A percentile compares a stretch with the other conserved stretches of the same genome.
These are phyloP conservation scores for Neostapfia colusana DNA, from an alignment of 176 grass and related monocot genomes.

Conservation along the genomic window DNA sequence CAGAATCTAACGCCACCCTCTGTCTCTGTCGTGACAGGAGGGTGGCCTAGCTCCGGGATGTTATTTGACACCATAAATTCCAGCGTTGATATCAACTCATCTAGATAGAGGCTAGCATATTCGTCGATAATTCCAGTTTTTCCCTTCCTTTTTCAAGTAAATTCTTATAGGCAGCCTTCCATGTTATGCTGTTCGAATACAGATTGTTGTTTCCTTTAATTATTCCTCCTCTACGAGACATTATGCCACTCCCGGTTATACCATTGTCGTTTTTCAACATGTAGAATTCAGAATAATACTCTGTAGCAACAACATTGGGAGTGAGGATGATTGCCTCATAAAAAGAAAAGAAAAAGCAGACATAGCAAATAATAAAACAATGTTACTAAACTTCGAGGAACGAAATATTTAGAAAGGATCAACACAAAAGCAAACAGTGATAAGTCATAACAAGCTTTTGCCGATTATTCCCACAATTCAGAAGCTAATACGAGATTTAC, in stretches of 20 bases:
- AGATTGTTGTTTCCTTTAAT: constrained; percentile 4
- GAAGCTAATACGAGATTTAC: constrained; percentile 23
- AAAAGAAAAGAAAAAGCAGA: background rate
- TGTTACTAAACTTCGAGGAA: background rate
- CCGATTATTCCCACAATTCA: constrained; percentile 45
- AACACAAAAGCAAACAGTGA: constrained; percentile 10
- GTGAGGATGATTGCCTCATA: background rate
- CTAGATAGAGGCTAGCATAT: constrained; percentile 74
- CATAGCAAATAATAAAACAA: background rate
- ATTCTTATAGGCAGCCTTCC: constrained; percentile 38
- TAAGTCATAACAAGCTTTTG: constrained; percentile 19
- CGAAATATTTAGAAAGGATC: constrained; percentile 30
- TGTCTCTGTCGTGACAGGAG: constrained; percentile 28
- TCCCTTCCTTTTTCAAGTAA: constrained; percentile 32
- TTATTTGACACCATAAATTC: constrained; percentile 57
- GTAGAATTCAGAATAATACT: background rate
- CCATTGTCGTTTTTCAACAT: background rate
- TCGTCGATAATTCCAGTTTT: constrained; percentile 45
- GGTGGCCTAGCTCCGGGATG: constrained; percentile 56
- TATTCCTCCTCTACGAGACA: background rate
- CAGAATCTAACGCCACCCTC: constrained; percentile 51
- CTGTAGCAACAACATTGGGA: background rate
- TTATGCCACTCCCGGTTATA: background rate
- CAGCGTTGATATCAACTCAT: constrained; percentile 85
- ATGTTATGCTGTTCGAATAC: constrained; percentile 20